Evolutionary conservation across 73 alveolate species (phyloP).

Genomic region (Paramecium caudatum): DNA sequence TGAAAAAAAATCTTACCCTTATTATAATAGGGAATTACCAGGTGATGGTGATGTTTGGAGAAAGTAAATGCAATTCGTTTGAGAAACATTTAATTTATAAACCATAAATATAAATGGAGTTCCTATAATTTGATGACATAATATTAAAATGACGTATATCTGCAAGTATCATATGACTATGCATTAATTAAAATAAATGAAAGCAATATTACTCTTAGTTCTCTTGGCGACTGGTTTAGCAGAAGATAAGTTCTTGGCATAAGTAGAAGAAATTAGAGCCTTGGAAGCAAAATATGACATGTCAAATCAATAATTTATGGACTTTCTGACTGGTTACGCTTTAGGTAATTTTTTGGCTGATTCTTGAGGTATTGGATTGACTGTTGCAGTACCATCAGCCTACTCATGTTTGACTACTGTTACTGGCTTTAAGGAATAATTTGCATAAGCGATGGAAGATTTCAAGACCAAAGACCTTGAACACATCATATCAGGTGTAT

Average conservation of each 20-base stretch:
- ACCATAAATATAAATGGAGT: constrained; percentile 44
- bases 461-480: not conserved
- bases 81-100: constrained; percentile 5
- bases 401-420: not conserved
- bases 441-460: not conserved
- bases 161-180: too few relatives aligned
- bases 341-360: not conserved
- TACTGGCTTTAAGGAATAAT: not conserved
- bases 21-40: constrained; percentile 16
- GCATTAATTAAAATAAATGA: not conserved
- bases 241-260: not conserved
- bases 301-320: not conserved
- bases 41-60: constrained; percentile 11
- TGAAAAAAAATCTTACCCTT: not conserved
- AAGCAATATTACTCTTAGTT: constrained; percentile 29
- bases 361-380: not conserved
- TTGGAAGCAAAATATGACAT: not conserved
- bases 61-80: constrained; percentile 36
- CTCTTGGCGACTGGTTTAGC: constrained; percentile 36
- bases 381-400: not conserved
- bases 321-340: not conserved
- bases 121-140: too few relatives aligned
- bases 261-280: not conserved
- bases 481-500: not conserved
- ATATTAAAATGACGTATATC: too few relatives aligned